A percentile compares a stretch with the other conserved stretches of the same genome.
Evolutionary conservation across 257 asterid species (phyloP).

Genomic region (Henckelia pumila): DNA sequence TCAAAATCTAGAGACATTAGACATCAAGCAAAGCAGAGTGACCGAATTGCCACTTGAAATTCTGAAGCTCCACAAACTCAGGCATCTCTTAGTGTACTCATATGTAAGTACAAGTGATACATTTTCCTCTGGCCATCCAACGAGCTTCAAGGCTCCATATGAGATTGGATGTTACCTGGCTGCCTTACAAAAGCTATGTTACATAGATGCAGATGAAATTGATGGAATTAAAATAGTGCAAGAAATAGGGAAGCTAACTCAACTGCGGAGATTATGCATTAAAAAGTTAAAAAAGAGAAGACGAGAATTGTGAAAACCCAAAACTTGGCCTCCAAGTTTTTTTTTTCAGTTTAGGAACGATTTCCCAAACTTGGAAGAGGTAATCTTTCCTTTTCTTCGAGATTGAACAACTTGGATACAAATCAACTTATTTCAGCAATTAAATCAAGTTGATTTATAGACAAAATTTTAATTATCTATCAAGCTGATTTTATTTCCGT

Average conservation of each 20-base stretch:
- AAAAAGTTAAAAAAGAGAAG: slow-evolving; percentile 23
- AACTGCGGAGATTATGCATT: slow-evolving; percentile 18
- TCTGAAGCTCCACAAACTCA: slow-evolving; percentile 20
- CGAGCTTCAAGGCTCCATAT: slow-evolving; percentile 1
- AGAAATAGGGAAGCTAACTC: slow-evolving; percentile 27
- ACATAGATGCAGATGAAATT: slow-evolving; percentile 5
- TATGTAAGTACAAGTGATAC: background rate
- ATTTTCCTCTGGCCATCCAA: background rate
- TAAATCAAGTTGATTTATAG: no score
- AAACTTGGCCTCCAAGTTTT: no score
- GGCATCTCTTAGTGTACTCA: slow-evolving; percentile 3
- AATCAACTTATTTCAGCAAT: no score
- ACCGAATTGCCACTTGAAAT: slow-evolving; percentile 21
- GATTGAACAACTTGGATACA: no score
- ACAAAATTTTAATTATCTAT: no score
- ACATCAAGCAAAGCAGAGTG: slow-evolving; percentile 2
- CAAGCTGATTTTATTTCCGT: no score
- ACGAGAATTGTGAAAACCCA: no score
- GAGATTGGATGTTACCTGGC: slow-evolving; percentile 9
- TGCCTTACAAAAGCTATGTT: slow-evolving; percentile 2
- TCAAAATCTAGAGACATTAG: slow-evolving; percentile 19
- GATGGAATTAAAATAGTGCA: background rate
- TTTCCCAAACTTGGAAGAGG: no score
- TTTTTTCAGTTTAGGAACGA: no score
- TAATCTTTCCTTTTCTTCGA: no score